Evolutionary conservation across 345 rosid species (phyloP).

Genomic region (Mallotus nudiflorus): DNA sequence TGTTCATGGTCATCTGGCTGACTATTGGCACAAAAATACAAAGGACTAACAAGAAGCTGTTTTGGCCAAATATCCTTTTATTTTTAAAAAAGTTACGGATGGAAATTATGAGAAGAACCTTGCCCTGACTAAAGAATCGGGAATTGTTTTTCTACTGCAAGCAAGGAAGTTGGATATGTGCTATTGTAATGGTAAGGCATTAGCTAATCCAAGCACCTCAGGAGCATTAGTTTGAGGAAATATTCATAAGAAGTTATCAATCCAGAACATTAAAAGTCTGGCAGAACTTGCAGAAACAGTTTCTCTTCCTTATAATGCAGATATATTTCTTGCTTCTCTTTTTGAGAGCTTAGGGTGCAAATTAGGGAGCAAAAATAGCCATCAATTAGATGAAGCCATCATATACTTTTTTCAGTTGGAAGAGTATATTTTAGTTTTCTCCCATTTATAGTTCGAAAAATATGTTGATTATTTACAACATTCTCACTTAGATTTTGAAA

Average conservation of each 20-base stretch:
- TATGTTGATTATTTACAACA: neutral
- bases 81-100: neutral
- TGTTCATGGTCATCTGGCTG: neutral
- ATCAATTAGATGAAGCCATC: neutral
- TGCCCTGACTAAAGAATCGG: too few species aligned
- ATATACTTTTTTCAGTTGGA: neutral
- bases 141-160: neutral
- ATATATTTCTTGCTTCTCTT: neutral
- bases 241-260: neutral
- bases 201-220: neutral
- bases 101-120: neutral
- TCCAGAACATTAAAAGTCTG: neutral
- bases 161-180: neutral
- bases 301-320: neutral
- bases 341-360: neutral
- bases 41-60: too few species aligned
- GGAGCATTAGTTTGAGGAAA: neutral
- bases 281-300: too few species aligned
- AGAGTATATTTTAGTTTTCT: neutral
- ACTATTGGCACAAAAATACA: too few species aligned
- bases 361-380: too few species aligned
- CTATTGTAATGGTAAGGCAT: neutral
- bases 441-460: neutral
- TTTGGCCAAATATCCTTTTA: neutral
- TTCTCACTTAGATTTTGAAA: neutral